Evolutionary conservation across 805 yeast species (phyloP).

Genomic region (Hagleromyces aurorensis): DNA sequence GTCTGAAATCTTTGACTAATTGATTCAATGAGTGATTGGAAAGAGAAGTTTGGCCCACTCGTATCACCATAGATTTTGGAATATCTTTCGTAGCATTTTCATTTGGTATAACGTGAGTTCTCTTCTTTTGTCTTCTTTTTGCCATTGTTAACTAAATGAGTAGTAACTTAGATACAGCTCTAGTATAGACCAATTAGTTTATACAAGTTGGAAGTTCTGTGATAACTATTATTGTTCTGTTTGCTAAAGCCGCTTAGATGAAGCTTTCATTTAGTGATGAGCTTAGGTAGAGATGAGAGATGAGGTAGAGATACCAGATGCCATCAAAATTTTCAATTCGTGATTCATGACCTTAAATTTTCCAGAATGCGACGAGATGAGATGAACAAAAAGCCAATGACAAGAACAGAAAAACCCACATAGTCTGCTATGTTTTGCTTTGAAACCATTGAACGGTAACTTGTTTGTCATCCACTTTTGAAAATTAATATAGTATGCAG

Average conservation of each 20-base stretch:
- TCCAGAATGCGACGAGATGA: conserved; percentile 19
- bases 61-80: conserved; percentile 91
- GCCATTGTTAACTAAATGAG: conserved; percentile 35
- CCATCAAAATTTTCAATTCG: conserved; percentile 2
- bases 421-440: not conserved
- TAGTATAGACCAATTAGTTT: no score
- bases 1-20: conserved; percentile 79
- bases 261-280: not conserved
- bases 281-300: conserved; percentile 2
- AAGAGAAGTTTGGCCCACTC: conserved; percentile 51
- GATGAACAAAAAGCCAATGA: no score
- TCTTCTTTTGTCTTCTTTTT: conserved; percentile 59
- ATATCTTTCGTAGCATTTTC: conserved; percentile 60
- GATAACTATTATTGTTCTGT: no score
- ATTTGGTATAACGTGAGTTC: conserved; percentile 72
- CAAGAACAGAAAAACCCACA: no score
- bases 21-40: conserved; percentile 75
- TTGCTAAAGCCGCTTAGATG: no score
- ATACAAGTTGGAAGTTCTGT: no score
- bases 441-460: conserved; percentile 2
- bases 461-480: not conserved
- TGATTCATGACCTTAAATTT: conserved; percentile 8
- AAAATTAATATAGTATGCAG: not conserved
- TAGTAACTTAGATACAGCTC: not conserved
- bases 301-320: conserved; percentile 11